These are phyloP conservation scores for Mesotaenium endlicherianum DNA, from an alignment of 139 green algal species.

Conservation along the genomic window DNA sequence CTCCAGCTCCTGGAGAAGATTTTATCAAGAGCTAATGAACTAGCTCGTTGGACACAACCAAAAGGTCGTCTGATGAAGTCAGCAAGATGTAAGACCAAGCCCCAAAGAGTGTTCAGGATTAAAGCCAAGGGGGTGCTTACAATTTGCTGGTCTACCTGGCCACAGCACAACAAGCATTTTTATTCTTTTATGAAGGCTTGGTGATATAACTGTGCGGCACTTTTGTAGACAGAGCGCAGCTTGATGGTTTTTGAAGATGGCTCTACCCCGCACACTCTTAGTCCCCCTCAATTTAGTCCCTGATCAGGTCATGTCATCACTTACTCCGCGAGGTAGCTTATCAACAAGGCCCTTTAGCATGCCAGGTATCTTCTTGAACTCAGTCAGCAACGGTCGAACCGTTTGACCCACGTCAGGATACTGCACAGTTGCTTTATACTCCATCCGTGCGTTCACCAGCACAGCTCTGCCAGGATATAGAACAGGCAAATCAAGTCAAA, in stretches of 20 bases:
- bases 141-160: background rate
- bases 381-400: background rate
- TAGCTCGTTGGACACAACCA: background rate
- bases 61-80: background rate
- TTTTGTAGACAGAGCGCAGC: background rate
- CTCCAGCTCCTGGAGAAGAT: background rate
- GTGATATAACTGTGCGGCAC: background rate
- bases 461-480: background rate
- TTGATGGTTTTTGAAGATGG: background rate
- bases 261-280: constrained; percentile 3
- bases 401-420: background rate
- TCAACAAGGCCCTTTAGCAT: constrained; percentile 12
- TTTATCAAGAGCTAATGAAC: background rate
- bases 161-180: no score
- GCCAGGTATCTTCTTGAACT: background rate
- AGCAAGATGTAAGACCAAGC: background rate
- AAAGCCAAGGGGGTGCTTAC: background rate
- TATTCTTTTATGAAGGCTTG: background rate
- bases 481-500: background rate
- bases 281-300: background rate
- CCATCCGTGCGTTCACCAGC: background rate
- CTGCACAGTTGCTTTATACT: background rate
- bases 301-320: background rate
- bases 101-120: background rate
- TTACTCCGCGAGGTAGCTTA: background rate